Evolutionary conservation across 2,329 filamentous ascomycete species (phyloP).

Genomic region (Alternaria brassicae): DNA sequence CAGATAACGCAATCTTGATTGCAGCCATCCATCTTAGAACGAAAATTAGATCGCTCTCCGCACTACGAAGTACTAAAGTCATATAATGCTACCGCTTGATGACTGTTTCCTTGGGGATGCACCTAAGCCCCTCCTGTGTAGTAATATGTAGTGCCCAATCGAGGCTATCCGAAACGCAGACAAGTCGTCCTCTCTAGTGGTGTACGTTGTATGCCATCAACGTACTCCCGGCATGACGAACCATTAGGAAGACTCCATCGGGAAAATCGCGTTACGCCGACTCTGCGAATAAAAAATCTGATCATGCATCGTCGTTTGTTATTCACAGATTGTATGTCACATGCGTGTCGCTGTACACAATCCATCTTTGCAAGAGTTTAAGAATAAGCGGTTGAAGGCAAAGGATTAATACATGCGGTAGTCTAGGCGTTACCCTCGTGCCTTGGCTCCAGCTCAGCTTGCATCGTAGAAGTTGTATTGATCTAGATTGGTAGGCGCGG

Average conservation of each 20-base stretch:
- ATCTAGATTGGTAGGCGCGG: slow-evolving; percentile 31
- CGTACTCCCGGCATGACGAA: neutral
- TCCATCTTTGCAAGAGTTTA: neutral
- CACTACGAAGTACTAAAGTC: neutral
- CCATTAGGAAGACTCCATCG: neutral
- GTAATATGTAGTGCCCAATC: neutral
- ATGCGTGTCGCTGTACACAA: neutral
- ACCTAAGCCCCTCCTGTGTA: neutral
- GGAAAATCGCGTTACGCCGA: neutral
- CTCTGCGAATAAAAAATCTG: neutral
- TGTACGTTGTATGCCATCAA: neutral
- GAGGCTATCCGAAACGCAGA: neutral
- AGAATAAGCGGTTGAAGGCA: neutral
- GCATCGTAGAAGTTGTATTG: slow-evolving; percentile 39
- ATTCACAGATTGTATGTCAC: neutral
- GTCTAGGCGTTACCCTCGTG: neutral
- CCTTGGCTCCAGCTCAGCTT: slow-evolving; percentile 12
- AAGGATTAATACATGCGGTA: neutral
- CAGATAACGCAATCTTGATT: neutral
- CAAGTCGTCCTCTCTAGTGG: neutral
- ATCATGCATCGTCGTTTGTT: neutral
- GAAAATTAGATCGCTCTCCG: neutral
- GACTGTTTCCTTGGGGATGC: neutral
- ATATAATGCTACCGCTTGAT: neutral
- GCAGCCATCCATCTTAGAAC: neutral